Evolutionary conservation across 192 early-diverging fungal species (phyloP), one percentile per base, ranked within the genome.

Genomic region (Obelidium mucronatum): DNA sequence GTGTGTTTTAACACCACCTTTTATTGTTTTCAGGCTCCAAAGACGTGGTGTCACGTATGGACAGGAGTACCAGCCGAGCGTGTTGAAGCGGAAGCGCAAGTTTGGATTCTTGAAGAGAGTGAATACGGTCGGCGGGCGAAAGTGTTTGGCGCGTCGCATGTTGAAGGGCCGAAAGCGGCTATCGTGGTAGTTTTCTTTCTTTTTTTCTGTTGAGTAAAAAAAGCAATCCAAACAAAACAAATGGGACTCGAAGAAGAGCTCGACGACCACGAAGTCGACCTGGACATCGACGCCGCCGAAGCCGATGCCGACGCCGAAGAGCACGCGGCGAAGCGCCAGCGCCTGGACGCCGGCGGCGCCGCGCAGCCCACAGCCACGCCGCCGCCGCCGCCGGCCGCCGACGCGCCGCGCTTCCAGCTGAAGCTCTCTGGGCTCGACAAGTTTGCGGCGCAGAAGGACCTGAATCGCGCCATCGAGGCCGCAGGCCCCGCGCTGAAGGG

Each of bases 41-140:
- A 84, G 87, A 53, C 94, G 96, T 52, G 94, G 89, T 78, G 87
- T 86, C 33, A 92, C 94, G 2, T 96, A 90, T 75, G 97, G 97
- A 59, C 90, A 92, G 73, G 93, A 93, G 67, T 99, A 96, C 82
- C 96, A 96, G 82, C 97, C 97, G 13, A 93, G 90, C 73, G 94
- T 93, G 62, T 74, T 95, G 15, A 93, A 93, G 61, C 91, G 96
- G 40, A 98, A 98, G 85, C 87, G 96, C 70, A 88, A 90, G 79
- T 93, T 93, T 82, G 97, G 97, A 61, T 99, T 97, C 82, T 86
- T 97, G 77, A 82, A 85, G 51, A 86, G 97, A 15, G 79, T 96
- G 74, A 82, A 90, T 69, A 94, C 91, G 37, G 90, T 91, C 63
- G 86, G 80, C 24, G 97, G 97, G 3, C 87, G 94, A 30, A 92